Percentiles rank a stretch among this genome's conserved stretches.
Conservation (phyloP, 1,284 basidiomycete species). For the Psilocybe mexicana region DNA sequence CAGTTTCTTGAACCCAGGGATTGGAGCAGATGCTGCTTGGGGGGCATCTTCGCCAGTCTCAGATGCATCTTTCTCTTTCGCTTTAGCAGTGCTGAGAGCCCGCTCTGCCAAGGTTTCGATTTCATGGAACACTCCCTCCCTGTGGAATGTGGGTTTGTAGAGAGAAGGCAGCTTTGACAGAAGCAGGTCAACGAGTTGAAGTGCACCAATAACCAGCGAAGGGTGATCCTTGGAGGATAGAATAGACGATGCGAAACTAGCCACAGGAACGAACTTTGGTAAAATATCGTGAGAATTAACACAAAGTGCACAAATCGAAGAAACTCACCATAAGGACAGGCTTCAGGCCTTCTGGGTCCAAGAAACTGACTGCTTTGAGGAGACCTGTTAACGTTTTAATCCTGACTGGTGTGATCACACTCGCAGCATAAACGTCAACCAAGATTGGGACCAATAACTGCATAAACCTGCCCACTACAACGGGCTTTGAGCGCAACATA, state of each 20-base stretch:
- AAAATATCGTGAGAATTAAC: conserved; percentile 11
- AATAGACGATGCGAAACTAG: conserved; percentile 90
- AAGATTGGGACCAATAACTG: conserved; percentile 87
- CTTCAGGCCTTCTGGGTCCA: conserved; percentile 76
- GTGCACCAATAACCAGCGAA: conserved; percentile 78
- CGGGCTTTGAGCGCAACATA: conserved; percentile 72
- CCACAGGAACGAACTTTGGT: conserved; percentile 80
- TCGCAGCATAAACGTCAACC: conserved; percentile 94
- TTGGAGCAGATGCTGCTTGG: conserved; percentile 32
- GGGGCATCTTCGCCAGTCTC: conserved; percentile 45
- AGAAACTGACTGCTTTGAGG: conserved; percentile 87
- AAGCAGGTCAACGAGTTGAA: conserved; percentile 90
- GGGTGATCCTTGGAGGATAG: conserved; percentile 90
- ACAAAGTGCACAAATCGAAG: conserved; percentile 7
- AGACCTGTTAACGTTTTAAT: conserved; percentile 86
- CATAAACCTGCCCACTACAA: conserved; percentile 82
- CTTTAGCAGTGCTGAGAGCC: conserved; percentile 54
- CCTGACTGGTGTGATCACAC: conserved; percentile 82
- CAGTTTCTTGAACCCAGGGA: conserved; percentile 67
- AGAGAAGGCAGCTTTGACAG: conserved; percentile 78
- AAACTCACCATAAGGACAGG: conserved; percentile 67
- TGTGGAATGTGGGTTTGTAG: conserved; percentile 84
- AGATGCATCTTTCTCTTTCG: conserved; percentile 52
- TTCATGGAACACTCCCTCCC: conserved; percentile 94
- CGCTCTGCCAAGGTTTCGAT: conserved; percentile 75